phyloP scores from a whole-genome alignment of 1,284 basidiomycete genomes.

The Rhodotorula sp. region DNA sequence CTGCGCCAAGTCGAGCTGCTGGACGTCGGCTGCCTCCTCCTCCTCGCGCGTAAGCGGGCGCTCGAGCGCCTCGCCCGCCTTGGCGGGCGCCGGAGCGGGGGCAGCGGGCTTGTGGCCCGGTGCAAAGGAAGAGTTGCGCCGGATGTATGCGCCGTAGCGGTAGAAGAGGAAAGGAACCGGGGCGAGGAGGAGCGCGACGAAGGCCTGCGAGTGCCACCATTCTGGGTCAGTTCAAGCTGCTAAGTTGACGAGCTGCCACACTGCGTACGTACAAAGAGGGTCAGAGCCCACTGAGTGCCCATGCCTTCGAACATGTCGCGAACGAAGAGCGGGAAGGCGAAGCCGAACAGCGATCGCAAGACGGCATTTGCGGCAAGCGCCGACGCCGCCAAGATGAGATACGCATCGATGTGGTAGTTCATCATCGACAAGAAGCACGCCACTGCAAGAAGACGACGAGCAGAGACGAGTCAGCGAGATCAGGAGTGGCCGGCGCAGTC shows the following conservation, averaged over 20 bases:
- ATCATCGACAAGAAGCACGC: conserved; percentile 57
- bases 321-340: conserved; percentile 46
- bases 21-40: conserved; percentile 18
- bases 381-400: conserved; percentile 61
- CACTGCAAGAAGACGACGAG: conserved; percentile 52
- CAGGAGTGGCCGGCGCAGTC: too few relatives aligned
- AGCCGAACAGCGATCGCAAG: conserved; percentile 59
- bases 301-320: conserved; percentile 61
- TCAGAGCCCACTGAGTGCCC: conserved; percentile 67
- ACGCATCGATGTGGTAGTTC: conserved; percentile 43
- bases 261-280: conserved; percentile 56
- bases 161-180: conserved; percentile 60
- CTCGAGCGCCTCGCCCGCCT: neutral
- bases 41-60: conserved; percentile 6
- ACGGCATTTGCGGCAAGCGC: conserved; percentile 71
- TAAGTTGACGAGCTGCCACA: too few relatives aligned
- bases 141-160: conserved; percentile 50
- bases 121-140: conserved; percentile 43
- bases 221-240: too few relatives aligned
- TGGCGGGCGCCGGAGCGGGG: neutral
- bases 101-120: conserved; percentile 28
- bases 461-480: too few relatives aligned
- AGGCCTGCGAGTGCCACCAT: conserved; percentile 49
- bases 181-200: conserved; percentile 58
- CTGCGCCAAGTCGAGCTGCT: conserved; percentile 12